phyloP scores from a whole-genome alignment of 768 basidiomycete species.

The Termitomyces titanicus region DNA sequence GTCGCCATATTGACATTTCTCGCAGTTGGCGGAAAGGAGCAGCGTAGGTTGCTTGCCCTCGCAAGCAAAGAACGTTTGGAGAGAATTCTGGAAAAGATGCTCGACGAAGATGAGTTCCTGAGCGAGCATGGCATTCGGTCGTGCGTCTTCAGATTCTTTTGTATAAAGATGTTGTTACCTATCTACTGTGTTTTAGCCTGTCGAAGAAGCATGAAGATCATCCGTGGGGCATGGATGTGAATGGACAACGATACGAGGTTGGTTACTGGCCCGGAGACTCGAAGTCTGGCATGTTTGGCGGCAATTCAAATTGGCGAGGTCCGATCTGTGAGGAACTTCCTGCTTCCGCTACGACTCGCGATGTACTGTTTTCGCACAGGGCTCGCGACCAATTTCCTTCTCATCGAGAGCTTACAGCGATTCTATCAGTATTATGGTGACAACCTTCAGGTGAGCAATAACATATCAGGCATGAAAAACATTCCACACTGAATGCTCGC shows the following conservation, averaged over 20 bases:
- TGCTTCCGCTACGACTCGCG: neutral
- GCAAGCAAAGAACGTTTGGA: slow-evolving; percentile 89
- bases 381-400: slow-evolving; percentile 94
- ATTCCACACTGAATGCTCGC: neutral
- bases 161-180: neutral
- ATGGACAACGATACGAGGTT: slow-evolving; percentile 89
- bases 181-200: slow-evolving; percentile 43
- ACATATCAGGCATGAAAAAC: too few relatives aligned
- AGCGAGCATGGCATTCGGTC: slow-evolving; percentile 95
- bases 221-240: slow-evolving; percentile 94
- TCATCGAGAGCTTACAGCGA: slow-evolving; percentile 94
- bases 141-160: slow-evolving; percentile 41
- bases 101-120: slow-evolving; percentile 95
- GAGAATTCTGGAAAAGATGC: slow-evolving; percentile 90
- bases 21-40: slow-evolving; percentile 64
- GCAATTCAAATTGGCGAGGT: slow-evolving; percentile 98
- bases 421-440: slow-evolving; percentile 99
- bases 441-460: slow-evolving; percentile 56
- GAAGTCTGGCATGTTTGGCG: slow-evolving; percentile 95
- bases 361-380: slow-evolving; percentile 37
- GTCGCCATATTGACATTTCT: neutral
- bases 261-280: slow-evolving; percentile 99
- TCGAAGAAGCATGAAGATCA: slow-evolving; percentile 88
- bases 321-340: slow-evolving; percentile 60
- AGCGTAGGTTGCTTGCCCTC: slow-evolving; percentile 84